These are phyloP conservation scores for Aspergillus biplanus DNA, from an alignment of 495 filamentous ascomycete species.

Conservation along the genomic window DNA sequence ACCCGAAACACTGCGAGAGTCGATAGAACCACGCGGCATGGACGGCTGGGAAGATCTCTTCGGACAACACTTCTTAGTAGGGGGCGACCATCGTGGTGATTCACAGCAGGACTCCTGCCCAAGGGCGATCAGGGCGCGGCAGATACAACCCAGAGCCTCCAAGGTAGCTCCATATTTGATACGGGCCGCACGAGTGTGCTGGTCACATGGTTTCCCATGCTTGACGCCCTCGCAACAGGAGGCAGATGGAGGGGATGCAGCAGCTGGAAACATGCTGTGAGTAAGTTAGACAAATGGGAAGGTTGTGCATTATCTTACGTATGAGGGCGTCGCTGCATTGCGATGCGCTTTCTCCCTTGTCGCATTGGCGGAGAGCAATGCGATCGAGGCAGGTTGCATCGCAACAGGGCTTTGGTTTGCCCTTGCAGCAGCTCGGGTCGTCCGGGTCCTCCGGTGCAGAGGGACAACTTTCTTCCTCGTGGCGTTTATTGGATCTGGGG, in stretches of 20 bases:
- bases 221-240: too few species aligned
- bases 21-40: constrained; percentile 13
- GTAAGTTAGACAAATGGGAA: too few species aligned
- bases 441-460: background rate
- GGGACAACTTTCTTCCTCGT: too few species aligned
- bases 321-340: constrained; percentile 4
- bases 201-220: constrained; percentile 24
- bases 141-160: constrained; percentile 57
- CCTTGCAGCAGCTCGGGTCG: constrained; percentile 39
- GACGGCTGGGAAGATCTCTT: constrained; percentile 15
- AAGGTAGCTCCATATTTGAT: constrained; percentile 44
- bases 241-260: too few species aligned
- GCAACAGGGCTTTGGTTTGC: constrained; percentile 40
- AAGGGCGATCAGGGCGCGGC: constrained; percentile 54
- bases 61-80: constrained; percentile 16
- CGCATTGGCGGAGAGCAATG: constrained; percentile 46
- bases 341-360: constrained; percentile 22
- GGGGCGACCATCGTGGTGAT: constrained; percentile 8
- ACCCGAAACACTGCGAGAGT: constrained; percentile 17
- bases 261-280: too few species aligned
- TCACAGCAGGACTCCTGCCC: constrained; percentile 57
- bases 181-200: constrained; percentile 36
- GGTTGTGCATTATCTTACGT: background rate
- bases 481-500: too few species aligned
- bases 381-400: constrained; percentile 52